Percentiles rank a stretch among this genome's conserved stretches.
Conservation (phyloP, 768 basidiomycete genomes). For the Lanmaoa rubissima region DNA sequence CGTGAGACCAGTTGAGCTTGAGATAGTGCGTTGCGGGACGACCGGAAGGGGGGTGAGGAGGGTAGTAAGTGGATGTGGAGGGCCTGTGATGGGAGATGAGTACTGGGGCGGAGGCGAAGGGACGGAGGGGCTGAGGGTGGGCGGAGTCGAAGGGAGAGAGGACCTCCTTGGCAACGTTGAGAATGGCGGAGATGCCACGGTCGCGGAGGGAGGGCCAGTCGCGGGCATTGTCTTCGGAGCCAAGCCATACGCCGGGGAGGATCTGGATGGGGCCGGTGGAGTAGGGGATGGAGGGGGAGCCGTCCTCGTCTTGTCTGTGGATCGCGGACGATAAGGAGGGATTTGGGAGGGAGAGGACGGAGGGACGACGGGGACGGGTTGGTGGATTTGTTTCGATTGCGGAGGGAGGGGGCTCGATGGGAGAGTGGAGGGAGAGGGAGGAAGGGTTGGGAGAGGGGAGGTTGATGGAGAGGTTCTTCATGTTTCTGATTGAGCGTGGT, state of each 20-base stretch:
- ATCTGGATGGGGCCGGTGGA: slow-evolving; percentile 79
- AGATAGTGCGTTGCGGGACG: slow-evolving; percentile 84
- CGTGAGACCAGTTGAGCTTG: slow-evolving; percentile 90
- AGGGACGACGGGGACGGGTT: slow-evolving; percentile 58
- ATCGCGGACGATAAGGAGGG: slow-evolving; percentile 49
- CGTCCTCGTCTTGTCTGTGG: slow-evolving; percentile 65
- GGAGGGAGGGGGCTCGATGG: slow-evolving; percentile 35
- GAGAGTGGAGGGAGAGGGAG: slow-evolving; percentile 42
- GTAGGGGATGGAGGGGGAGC: slow-evolving; percentile 66
- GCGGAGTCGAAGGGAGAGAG: slow-evolving; percentile 60
- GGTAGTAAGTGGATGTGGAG: slow-evolving; percentile 55
- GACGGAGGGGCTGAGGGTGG: slow-evolving; percentile 48
- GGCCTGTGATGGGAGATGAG: slow-evolving; percentile 40
- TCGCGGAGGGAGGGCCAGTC: slow-evolving; percentile 73
- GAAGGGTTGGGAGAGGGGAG: slow-evolving; percentile 64
- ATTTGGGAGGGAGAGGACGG: slow-evolving; percentile 65
- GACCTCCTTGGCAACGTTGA: slow-evolving; percentile 95
- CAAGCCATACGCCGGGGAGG: slow-evolving; percentile 84
- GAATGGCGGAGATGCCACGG: slow-evolving; percentile 72
- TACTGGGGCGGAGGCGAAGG: slow-evolving; percentile 68
- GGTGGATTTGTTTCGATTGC: slow-evolving; percentile 31
- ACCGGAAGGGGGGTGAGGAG: slow-evolving; percentile 63
- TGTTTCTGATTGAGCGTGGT: slow-evolving; percentile 55
- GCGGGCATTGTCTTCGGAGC: slow-evolving; percentile 87
- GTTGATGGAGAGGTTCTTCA: slow-evolving; percentile 74